A percentile compares a stretch with the other conserved stretches of the same genome.
These are phyloP conservation scores for Pythium sp. DNA, from an alignment of 352 stramenopile genomes.

Conservation along the genomic window DNA sequence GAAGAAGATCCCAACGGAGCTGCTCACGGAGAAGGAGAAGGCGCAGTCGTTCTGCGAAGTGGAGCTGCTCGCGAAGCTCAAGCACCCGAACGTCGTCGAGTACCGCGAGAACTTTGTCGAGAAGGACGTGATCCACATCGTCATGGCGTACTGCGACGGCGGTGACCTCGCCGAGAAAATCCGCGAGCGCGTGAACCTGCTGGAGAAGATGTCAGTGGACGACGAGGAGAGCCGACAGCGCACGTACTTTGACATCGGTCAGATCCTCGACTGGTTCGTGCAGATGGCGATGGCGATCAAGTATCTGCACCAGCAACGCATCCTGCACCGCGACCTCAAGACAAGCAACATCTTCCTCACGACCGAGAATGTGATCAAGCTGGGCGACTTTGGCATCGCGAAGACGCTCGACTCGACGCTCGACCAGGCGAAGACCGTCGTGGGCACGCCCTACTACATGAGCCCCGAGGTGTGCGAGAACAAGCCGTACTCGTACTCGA, in stretches of 20 bases:
- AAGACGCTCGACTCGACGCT: slow-evolving; percentile 81
- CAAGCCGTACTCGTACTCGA: slow-evolving; percentile 90
- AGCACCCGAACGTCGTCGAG: slow-evolving; percentile 93
- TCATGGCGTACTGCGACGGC: slow-evolving; percentile 95
- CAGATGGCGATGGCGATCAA: slow-evolving; percentile 94
- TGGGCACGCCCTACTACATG: slow-evolving; percentile 94
- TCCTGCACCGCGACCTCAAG: slow-evolving; percentile 94
- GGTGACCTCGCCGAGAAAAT: slow-evolving; percentile 76
- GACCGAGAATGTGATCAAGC: slow-evolving; percentile 83
- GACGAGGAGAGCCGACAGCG: slow-evolving; percentile 15
- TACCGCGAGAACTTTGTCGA: slow-evolving; percentile 91
- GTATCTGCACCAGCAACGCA: slow-evolving; percentile 90
- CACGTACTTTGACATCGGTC: slow-evolving; percentile 54
- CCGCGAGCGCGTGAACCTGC: slow-evolving; percentile 38
- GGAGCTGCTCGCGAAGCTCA: slow-evolving; percentile 88
- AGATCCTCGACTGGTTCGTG: slow-evolving; percentile 89
- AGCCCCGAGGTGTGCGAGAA: slow-evolving; percentile 92
- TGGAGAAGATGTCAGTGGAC: slow-evolving; percentile 20
- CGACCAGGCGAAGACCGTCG: slow-evolving; percentile 86
- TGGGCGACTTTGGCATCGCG: slow-evolving; percentile 93
- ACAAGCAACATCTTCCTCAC: slow-evolving; percentile 93
- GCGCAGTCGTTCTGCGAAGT: slow-evolving; percentile 82
- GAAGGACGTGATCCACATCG: slow-evolving; percentile 88
- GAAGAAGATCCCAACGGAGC: slow-evolving; percentile 87
- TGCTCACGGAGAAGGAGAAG: slow-evolving; percentile 75